Evolutionary conservation across 2,329 filamentous ascomycete species (phyloP), one percentile per base, ranked within the genome.

Genomic region (Ceratocystis alfenasii): DNA sequence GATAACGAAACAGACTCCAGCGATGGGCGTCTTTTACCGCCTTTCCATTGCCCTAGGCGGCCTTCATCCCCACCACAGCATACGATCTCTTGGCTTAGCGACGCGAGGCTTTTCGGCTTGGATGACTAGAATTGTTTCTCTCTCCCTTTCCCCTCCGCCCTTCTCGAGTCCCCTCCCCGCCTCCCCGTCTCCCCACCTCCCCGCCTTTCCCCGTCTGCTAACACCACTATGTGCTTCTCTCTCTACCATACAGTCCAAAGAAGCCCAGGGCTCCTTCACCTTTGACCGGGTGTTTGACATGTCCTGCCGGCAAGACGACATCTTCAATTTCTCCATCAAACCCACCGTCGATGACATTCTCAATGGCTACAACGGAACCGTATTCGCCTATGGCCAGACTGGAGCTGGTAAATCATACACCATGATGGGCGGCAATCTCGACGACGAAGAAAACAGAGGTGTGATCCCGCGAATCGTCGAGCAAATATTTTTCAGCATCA

Each of bases 321-420:
- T 99, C 73, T 99, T 99, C 79, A 90, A 97, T 77, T 99, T 94
- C 79, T 97, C 94, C 53, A 97, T 99, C 76, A 87, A 89, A 70
- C 85, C 90, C 30, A 97, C 94, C 22, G 94, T 99, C 71, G 93
- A 97, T 78, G 94, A 97, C 75, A 96, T 99, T 71, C 83, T 99
- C 70, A 96, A 97, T 77, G 94, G 94, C 70, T 99, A 99, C 83
- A 99, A 99, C 79, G 94, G 93, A 74, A 97, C 93, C 15, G 93
- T 99, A 71, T 97, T 99, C 73, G 94, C 94, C 69, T 99, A 99
- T 75, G 94, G 94, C 70, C 94, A 97, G 81, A 99, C 94, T 0
- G 94, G 94, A 76, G 92, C 93, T 12, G 94, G 94, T 80, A 99
- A 99, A 81, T 97, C 94, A 25, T 97, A 95, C 75, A 97, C 94